phyloP scores from a whole-genome alignment of 352 stramenopile species.

The Detonula confervacea region DNA sequence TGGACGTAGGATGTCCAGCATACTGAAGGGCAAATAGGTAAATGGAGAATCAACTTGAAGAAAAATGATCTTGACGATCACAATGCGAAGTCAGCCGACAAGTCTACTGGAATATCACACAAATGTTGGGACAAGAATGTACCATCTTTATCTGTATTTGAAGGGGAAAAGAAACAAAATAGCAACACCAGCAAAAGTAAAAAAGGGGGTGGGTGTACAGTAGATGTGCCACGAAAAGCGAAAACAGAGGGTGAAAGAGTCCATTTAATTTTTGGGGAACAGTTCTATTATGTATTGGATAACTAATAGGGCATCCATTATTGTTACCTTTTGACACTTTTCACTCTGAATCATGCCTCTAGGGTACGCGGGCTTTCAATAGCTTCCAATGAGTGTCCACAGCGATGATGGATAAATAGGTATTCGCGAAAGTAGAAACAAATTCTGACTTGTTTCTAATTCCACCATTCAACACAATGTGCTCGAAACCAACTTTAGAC shows the following conservation, averaged over 20 bases:
- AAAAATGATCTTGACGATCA: background rate
- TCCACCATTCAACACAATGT: too few species aligned
- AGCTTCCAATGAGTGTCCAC: too few species aligned
- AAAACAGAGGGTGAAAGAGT: background rate
- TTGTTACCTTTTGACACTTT: too few species aligned
- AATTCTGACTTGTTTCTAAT: too few species aligned
- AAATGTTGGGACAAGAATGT: too few species aligned
- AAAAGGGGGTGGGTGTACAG: background rate
- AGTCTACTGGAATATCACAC: too few species aligned
- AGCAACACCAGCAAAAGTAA: background rate
- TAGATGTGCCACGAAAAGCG: slow-evolving; percentile 1
- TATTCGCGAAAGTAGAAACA: too few species aligned
- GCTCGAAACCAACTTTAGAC: too few species aligned
- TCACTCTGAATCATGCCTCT: too few species aligned
- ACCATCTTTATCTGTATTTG: background rate
- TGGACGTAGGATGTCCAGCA: slow-evolving; percentile 12
- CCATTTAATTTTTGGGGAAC: background rate
- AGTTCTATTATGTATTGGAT: slow-evolving; percentile 13
- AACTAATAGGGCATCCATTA: slow-evolving; percentile 9
- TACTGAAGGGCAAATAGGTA: background rate
- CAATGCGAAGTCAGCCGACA: too few species aligned
- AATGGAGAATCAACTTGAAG: background rate
- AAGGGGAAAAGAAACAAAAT: background rate
- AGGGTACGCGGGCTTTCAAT: too few species aligned
- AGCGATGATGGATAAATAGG: too few species aligned